These are phyloP conservation scores for Neurospora tetrasperma DNA, from an alignment of 495 filamentous ascomycete species.

Conservation along the genomic window DNA sequence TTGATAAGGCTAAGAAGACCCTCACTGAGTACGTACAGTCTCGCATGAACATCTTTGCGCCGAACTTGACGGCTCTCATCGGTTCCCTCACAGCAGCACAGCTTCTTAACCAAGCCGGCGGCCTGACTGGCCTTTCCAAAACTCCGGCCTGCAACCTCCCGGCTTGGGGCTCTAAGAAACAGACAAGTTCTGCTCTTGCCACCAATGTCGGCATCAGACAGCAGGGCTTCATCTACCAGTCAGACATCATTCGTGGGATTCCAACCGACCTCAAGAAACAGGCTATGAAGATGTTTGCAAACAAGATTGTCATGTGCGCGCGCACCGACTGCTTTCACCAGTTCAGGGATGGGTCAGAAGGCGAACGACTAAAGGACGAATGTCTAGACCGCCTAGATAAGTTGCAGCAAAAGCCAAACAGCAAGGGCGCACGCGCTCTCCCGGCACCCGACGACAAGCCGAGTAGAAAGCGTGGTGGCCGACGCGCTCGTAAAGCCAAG, in stretches of 20 bases:
- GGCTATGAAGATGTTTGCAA: conserved; percentile 89
- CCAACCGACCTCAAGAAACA: conserved; percentile 82
- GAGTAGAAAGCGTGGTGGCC: conserved; percentile 81
- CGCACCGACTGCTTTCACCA: conserved; percentile 82
- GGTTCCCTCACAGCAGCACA: conserved; percentile 94
- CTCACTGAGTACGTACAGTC: conserved; percentile 95
- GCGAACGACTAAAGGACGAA: conserved; percentile 71
- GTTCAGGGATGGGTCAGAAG: conserved; percentile 69
- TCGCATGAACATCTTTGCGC: conserved; percentile 91
- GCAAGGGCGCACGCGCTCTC: conserved; percentile 77
- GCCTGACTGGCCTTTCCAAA: conserved; percentile 77
- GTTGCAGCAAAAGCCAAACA: conserved; percentile 84
- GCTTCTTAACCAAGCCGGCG: conserved; percentile 86
- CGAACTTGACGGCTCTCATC: conserved; percentile 86
- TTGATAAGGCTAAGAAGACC: conserved; percentile 78
- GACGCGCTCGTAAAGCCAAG: conserved; percentile 88
- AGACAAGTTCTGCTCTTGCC: conserved; percentile 73
- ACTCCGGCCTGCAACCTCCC: conserved; percentile 88
- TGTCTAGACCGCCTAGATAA: conserved; percentile 88
- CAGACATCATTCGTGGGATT: conserved; percentile 72
- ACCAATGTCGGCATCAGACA: conserved; percentile 89
- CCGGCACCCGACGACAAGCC: conserved; percentile 96
- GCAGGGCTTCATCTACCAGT: conserved; percentile 90
- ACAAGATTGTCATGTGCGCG: conserved; percentile 85
- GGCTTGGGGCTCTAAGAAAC: conserved; percentile 80